Evolutionary conservation across 2,329 filamentous ascomycete species (phyloP), one percentile per base, ranked within the genome.

Genomic region (Raffaelea albimanens): DNA sequence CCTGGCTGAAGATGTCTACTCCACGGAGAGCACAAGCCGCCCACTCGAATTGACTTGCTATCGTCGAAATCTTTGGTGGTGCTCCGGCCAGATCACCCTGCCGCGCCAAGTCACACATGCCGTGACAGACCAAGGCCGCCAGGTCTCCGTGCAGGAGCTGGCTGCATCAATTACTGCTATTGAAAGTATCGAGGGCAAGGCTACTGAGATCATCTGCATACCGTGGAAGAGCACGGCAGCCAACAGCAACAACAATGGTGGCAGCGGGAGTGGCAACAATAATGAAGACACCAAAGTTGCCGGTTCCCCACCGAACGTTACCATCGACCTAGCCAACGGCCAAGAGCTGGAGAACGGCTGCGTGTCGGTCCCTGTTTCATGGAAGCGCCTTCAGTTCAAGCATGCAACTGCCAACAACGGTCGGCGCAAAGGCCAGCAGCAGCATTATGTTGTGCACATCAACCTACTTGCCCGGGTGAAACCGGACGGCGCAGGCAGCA

Each of bases 401-500:
- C 93, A 95, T 57, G 91, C 91, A 2, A 97, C 91, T 1, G 91
- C 91, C 44, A 97, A 97, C 63, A 97, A 97, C 61, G 91, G 91
- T 13, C 80, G 91, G 46, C 78, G 91, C 55, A 96, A 96, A 66
- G 91, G 95, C 54, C 70, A 96, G 42, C 91, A 97, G 62, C 91
- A 97, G 63, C 90, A 96, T 63, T 97, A 96, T 61, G 77, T 94
- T 2, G 86, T 97, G 43, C 83, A 87, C 51, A 81, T 97, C 50
- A 89, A 83, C 63, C 75, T 96, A 10, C 70, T 93, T 34, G 53
- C 47, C 1, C 48, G 52, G 10, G 34, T 52, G 34, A 29, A 89
- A 85, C 22, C 51, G 14, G 46, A 43, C 10, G 43, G 43, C 5
- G 43, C 44, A 5, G 18, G 25, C 9, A 42, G 21, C 42, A 41